phyloP scores from a whole-genome alignment of 495 filamentous ascomycete species.

The Stereocaulon alpinum region DNA sequence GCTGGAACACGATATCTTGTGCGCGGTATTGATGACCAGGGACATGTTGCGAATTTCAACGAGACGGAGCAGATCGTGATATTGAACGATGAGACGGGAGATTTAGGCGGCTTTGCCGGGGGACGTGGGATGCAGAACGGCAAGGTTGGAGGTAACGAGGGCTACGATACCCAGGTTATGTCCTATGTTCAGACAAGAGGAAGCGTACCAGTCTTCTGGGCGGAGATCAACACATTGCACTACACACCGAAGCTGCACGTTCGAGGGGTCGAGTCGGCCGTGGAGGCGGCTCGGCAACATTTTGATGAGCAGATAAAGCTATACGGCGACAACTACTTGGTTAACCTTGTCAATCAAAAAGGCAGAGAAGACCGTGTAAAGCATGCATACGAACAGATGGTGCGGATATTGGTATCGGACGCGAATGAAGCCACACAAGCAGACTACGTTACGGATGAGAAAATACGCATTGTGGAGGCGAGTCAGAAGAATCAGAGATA shows the following conservation, averaged over 20 bases:
- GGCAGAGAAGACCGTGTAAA: conserved; percentile 83
- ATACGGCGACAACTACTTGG: conserved; percentile 92
- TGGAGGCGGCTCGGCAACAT: conserved; percentile 68
- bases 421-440: conserved; percentile 52
- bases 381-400: conserved; percentile 80
- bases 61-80: conserved; percentile 91
- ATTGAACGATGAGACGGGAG: conserved; percentile 65
- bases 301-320: conserved; percentile 84
- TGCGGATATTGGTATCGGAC: conserved; percentile 60
- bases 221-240: conserved; percentile 80
- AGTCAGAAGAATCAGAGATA: conserved; percentile 47
- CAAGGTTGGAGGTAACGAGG: conserved; percentile 43
- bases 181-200: conserved; percentile 94
- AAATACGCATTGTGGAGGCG: conserved; percentile 67
- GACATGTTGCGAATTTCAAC: conserved; percentile 95
- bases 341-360: conserved; percentile 93
- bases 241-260: conserved; percentile 86
- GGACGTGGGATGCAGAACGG: conserved; percentile 64
- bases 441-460: conserved; percentile 55
- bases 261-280: conserved; percentile 70
- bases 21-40: conserved; percentile 80
- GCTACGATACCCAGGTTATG: conserved; percentile 73
- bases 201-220: conserved; percentile 90
- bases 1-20: conserved; percentile 92
- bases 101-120: conserved; percentile 71